Evolutionary conservation across 176 grass and related monocot genomes (phyloP).

Genomic region (Ensete ventricosum): DNA sequence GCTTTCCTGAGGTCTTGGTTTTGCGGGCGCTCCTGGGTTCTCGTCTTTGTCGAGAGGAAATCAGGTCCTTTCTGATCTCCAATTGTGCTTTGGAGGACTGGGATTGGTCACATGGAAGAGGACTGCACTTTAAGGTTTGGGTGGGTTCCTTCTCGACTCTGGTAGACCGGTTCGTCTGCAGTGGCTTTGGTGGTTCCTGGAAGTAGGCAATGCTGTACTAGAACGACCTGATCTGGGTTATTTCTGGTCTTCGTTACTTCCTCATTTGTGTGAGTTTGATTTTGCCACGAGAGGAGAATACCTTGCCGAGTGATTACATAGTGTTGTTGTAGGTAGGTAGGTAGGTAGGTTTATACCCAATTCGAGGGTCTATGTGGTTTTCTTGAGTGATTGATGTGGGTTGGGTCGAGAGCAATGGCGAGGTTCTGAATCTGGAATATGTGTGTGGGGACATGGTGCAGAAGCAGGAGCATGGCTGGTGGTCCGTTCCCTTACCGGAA

Average conservation of each 20-base stretch:
- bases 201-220: not conserved
- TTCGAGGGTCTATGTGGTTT: not conserved
- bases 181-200: not conserved
- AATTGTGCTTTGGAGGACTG: not conserved
- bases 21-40: not conserved
- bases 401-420: constrained; percentile 1
- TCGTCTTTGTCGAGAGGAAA: not conserved
- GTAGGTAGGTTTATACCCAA: not conserved
- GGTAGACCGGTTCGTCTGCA: not conserved
- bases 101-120: constrained; percentile 2
- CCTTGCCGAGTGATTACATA: too few species aligned
- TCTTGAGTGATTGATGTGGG: not conserved
- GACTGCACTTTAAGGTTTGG: constrained; percentile 8
- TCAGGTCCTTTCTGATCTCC: not conserved
- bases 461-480: constrained; percentile 16
- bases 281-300: too few species aligned
- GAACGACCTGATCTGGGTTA: not conserved
- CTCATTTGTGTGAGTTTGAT: not conserved
- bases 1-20: not conserved
- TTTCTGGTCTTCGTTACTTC: not conserved
- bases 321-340: not conserved
- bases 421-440: constrained; percentile 20
- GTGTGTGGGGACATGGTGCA: constrained; percentile 28
- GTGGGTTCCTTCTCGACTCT: not conserved
- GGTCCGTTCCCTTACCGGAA: constrained; percentile 22